phyloP scores from a whole-genome alignment of 202 grass and related monocot species.

The Digitaria exilis region DNA sequence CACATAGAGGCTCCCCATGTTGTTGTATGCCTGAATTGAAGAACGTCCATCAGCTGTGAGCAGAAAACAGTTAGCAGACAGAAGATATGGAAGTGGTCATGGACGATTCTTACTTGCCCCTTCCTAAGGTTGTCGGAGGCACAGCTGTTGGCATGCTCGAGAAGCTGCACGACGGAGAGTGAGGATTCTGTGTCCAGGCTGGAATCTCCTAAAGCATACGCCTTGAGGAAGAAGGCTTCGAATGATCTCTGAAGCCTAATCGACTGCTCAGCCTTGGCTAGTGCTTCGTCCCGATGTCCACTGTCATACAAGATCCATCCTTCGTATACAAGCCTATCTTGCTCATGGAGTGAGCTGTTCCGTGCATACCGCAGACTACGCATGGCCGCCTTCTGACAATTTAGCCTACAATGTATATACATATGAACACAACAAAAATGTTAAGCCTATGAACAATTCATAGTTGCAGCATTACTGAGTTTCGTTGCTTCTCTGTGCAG shows the following conservation, averaged over 20 bases:
- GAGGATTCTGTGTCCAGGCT: constrained; percentile 70
- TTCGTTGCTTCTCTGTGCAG: neutral
- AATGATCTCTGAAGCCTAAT: constrained; percentile 81
- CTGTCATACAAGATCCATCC: constrained; percentile 97
- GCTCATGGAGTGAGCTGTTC: constrained; percentile 63
- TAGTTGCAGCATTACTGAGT: neutral
- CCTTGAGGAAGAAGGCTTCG: constrained; percentile 94
- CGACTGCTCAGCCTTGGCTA: constrained; percentile 85
- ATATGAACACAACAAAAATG: neutral
- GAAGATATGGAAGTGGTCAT: neutral
- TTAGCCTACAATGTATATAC: constrained; percentile 58
- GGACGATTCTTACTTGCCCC: constrained; percentile 68
- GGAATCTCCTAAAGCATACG: constrained; percentile 88
- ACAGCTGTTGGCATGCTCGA: constrained; percentile 86
- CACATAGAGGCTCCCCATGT: constrained; percentile 95
- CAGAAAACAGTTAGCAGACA: neutral
- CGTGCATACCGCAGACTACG: constrained; percentile 73
- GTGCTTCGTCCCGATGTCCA: constrained; percentile 82
- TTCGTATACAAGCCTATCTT: constrained; percentile 94
- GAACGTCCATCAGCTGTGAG: constrained; percentile 11
- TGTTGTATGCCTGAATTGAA: constrained; percentile 96
- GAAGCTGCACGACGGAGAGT: constrained; percentile 75
- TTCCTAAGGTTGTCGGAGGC: constrained; percentile 96
- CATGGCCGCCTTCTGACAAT: constrained; percentile 90
- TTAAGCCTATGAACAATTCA: neutral